Evolutionary conservation across 2,329 filamentous ascomycete species (phyloP), one percentile per base, ranked within the genome.

Genomic region (Paramyrothecium roridum): DNA sequence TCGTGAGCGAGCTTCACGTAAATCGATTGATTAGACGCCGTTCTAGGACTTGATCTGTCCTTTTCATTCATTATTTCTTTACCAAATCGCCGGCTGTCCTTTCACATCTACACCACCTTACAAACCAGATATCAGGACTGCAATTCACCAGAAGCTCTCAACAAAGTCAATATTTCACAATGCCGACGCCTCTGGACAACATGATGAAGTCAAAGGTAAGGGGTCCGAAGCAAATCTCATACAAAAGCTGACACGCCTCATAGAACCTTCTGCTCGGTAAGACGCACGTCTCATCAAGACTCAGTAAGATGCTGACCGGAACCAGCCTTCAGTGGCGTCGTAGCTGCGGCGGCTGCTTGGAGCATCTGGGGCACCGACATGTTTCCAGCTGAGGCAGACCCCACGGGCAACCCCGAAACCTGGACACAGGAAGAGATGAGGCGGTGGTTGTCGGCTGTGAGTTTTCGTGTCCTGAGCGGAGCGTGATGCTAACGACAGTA

Each of bases 281-380:
- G 45, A 10, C 26, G 10, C 19, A 23, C 13, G n/a, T 50, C 21
- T 33, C 3, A 40, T 3, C 6, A n/a, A 30, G 23, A 48, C 54
- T 61, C 45, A 64, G 22, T 17, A 1, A 22, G 0, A 17, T 34
- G 21, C 43, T 64, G 62, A 57, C 21, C 62, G 33, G 61, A 22
- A 7, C 56, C 65, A 87, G 90, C 87, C 19, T 97, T 97, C 68
- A 86, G 89, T 4, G 90, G 89, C 11, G 81, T 96, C 52, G 83
- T 97, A 16, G 89, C 90, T 8, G 91, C 89, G 2, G 91, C 89
- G 2, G 89, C 91, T 17, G 85, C 84, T 46, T 96, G 89, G 88
- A 83, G 84, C 19, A 93, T 97, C 64, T 96, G 89, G 87, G 91
- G 91, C 55, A 81, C 84, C 53, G 91, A 93, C 59, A 82, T 97